Evolutionary conservation across 129 eudicot genomes (phyloP).

Genomic region (Smallanthus sonchifolius): DNA sequence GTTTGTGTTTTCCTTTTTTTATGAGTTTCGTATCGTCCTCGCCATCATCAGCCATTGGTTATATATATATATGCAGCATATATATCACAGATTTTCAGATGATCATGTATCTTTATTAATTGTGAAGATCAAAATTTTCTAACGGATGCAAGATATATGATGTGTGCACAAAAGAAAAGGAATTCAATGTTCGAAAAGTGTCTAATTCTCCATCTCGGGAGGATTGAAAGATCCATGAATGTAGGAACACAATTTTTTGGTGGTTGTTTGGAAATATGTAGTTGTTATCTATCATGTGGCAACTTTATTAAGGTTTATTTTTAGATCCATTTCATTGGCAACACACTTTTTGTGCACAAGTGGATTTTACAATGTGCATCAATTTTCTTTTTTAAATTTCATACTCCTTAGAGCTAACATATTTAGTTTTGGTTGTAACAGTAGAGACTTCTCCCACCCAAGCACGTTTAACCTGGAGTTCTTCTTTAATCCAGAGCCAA

Average conservation of each 20-base stretch:
- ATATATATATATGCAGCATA: not conserved
- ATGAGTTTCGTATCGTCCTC: conserved; percentile 44
- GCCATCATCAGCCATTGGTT: conserved; percentile 41
- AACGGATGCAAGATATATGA: conserved; percentile 2
- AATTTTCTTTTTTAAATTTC: too few relatives aligned
- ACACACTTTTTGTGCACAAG: not conserved
- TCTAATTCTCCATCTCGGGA: conserved; percentile 3
- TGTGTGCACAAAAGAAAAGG: conserved; percentile 1
- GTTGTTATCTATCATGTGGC: conserved; percentile 8
- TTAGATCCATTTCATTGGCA: not conserved
- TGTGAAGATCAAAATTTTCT: not conserved
- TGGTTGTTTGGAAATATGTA: not conserved
- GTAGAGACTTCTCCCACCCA: too few relatives aligned
- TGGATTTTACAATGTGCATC: not conserved
- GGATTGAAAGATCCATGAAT: conserved; percentile 17
- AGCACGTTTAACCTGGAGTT: too few relatives aligned
- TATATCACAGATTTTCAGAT: not conserved
- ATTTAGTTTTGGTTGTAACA: too few relatives aligned
- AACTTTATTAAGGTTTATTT: not conserved
- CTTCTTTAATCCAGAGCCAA: too few relatives aligned
- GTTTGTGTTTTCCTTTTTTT: conserved; percentile 24
- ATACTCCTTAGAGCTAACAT: too few relatives aligned
- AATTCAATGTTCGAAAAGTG: conserved; percentile 8
- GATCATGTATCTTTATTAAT: not conserved
- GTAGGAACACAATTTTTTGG: conserved; percentile 11